These are phyloP conservation scores for Cordyceps cicadae DNA, from an alignment of 2,329 filamentous ascomycete species.

Conservation along the genomic window DNA sequence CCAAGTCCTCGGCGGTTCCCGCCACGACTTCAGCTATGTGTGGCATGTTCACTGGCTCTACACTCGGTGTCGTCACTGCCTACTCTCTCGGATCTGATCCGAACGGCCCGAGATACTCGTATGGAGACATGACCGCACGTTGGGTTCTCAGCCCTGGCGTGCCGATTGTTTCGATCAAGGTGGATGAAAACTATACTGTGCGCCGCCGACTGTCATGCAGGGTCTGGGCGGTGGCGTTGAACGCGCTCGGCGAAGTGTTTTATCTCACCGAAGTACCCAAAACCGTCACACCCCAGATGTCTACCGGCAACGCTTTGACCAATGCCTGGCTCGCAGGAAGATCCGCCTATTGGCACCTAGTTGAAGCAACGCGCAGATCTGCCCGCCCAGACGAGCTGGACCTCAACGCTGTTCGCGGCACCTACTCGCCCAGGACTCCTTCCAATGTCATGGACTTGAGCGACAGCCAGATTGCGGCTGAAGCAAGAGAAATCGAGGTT, in stretches of 20 bases:
- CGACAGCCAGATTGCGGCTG: constrained; percentile 61
- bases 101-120: constrained; percentile 53
- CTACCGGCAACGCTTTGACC: constrained; percentile 49
- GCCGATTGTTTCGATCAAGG: constrained; percentile 72
- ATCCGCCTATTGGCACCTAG: constrained; percentile 69
- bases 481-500: constrained; percentile 73
- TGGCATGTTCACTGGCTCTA: constrained; percentile 76
- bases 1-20: constrained; percentile 68
- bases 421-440: constrained; percentile 74
- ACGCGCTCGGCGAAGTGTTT: constrained; percentile 86
- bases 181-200: constrained; percentile 74
- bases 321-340: constrained; percentile 75
- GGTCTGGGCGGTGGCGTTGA: constrained; percentile 87
- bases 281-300: constrained; percentile 39
- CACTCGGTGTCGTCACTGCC: constrained; percentile 71
- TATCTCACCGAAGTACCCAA: constrained; percentile 68
- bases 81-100: constrained; percentile 62
- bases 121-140: constrained; percentile 74
- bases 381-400: constrained; percentile 67
- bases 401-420: constrained; percentile 57
- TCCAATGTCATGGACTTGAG: constrained; percentile 64
- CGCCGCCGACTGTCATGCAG: constrained; percentile 62
- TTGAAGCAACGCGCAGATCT: constrained; percentile 67
- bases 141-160: constrained; percentile 92
- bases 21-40: constrained; percentile 67